Base-by-base conservation (phyloP, 805 yeast species). In the Candida orba region DNA sequence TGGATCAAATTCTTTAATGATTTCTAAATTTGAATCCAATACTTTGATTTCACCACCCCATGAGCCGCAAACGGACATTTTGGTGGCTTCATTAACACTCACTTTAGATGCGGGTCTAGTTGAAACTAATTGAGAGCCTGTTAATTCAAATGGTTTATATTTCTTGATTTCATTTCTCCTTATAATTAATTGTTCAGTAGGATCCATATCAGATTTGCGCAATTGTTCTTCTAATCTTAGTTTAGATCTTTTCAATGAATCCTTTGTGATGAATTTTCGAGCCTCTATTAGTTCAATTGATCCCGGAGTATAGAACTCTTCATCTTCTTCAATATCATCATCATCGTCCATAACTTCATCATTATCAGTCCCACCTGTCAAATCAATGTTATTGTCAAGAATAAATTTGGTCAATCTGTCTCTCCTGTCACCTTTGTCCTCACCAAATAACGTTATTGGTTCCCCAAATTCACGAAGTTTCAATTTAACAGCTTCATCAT, bases 291-390 rank as follows among this genome's bases (percentile, higher is more conserved):
- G 60, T 6, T 69, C 75, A 4, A 63, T 65, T 0, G 74, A 62
- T 0, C 95, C 96, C 0, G 95, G 95, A 0, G 96, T 88, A 55
- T 79, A 88, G 56, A 84, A 89, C 47, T 88, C 95, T 40, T 82
- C 95, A 13, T 85, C 79, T 1, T 63, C 72, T 1, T 62, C 73
- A 7, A 59, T 68, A 2, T 48, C 60, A 14, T n/a, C 40, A 23
- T 12, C 37, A 9, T 44, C 60, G 6, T 44, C 46, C 29, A 9
- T 27, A 9, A 27, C 13, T 42, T 52, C 49, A 12, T 51, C 60
- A 6, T 50, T 50, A 10, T 50, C 58, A 22, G 40, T 51, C 1
- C 41, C 53, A 8, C 15, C 15, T 8, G 42, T 34, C 46, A 62
- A 43, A 12, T 61, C 50, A 3, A 53, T 51, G 40, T 59, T 58